Evolutionary conservation across 164 flowering plant genomes (phyloP).

Genomic region (Piper longum): DNA sequence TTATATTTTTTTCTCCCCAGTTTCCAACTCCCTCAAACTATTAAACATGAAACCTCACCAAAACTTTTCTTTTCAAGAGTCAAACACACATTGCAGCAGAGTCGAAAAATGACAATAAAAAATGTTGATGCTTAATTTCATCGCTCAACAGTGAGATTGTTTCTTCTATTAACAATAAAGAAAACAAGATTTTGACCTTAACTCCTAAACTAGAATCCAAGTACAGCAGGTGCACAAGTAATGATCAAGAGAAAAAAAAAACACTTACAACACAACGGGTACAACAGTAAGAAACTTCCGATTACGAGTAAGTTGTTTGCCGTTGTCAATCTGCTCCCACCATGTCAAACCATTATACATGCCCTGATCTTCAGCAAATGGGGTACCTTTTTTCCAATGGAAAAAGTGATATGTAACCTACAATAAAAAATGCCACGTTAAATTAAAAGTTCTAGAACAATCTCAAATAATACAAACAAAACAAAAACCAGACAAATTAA

Average conservation of each 20-base stretch:
- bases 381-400: slow-evolving; percentile 73
- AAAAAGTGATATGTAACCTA: slow-evolving; percentile 20
- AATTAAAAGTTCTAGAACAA: neutral
- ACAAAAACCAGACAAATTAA: neutral
- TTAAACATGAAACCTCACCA: no score
- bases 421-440: neutral
- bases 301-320: slow-evolving; percentile 56
- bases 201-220: no score
- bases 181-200: no score
- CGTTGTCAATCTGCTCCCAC: slow-evolving; percentile 76
- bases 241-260: neutral
- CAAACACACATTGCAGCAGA: no score
- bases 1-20: no score
- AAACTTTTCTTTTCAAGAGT: no score
- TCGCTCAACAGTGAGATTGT: no score
- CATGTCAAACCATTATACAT: slow-evolving; percentile 60
- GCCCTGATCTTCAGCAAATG: slow-evolving; percentile 71
- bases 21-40: no score
- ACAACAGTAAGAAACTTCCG: slow-evolving; percentile 57
- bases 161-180: no score
- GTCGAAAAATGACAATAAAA: no score
- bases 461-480: neutral
- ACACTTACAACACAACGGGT: slow-evolving; percentile 54
- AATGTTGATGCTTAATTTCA: no score
- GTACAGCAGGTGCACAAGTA: neutral